Evolutionary conservation across 805 yeast genomes (phyloP), one percentile per base, ranked within the genome.

Genomic region (Spathaspora gorwiae): DNA sequence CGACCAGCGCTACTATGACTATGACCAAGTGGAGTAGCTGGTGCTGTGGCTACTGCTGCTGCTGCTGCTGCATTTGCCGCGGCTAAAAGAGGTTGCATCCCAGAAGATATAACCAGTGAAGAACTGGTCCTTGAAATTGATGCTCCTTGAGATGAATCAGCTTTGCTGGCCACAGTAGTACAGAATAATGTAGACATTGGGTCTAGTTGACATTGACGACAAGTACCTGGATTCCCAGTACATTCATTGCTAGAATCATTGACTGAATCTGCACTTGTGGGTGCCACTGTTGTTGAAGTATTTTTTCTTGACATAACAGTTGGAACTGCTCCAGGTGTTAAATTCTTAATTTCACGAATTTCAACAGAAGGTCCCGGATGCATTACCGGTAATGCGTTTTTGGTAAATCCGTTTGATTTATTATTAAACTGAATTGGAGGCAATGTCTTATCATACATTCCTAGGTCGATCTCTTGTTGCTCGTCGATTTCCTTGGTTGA

Each of bases 101-200:
- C 40, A 19, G 24, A 19, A 19, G 24, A 19, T 19, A 19, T 19
- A 19, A 19, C 24, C 24, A 33, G 26, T 2, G 49, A n/a, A 42
- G 60, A 50, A 27, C 47, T 36, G 24, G 45, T 30, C 27, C 41
- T 27, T n/a, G 52, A 36, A 29, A 35, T 24, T 6, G 47, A 32
- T 24, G 29, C 14, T 19, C 24, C 24, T 11, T 34, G n/a, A 45
- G 31, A 11, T 33, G 45, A 15, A 19, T 37, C 26, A 15, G 39
- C 35, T 43, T 65, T 75, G 54, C 78, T 76, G 5, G 95, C 94
- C 24, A 90, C 80, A 0, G 95, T 87, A 1, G 95, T 81, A 68
- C 97, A 90, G 66, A 90, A 90, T 35, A 87, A 70, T 2, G 95
- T 88, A 5, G 90, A 83, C 86, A 87, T 81, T 30, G 96, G 96